Conservation (phyloP, 2,329 filamentous ascomycete genomes). For the Pseudocercospora fijiensis region DNA sequence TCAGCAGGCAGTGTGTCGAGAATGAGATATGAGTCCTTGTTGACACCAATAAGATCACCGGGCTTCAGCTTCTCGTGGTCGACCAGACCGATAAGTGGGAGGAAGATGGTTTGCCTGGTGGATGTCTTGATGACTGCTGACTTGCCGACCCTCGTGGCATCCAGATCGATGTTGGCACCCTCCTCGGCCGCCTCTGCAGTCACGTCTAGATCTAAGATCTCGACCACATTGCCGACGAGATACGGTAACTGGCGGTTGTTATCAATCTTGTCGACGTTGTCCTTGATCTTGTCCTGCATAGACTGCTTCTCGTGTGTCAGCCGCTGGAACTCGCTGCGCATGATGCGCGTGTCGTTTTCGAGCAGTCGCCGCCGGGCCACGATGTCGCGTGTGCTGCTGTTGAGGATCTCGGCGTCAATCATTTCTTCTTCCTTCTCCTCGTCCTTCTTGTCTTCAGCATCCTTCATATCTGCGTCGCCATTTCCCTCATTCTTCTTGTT, state of each 20-base stretch:
- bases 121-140: conserved; percentile 99
- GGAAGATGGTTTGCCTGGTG: conserved; percentile 96
- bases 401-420: conserved; percentile 89
- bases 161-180: conserved; percentile 96
- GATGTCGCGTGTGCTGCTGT: conserved; percentile 91
- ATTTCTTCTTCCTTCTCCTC: conserved; percentile 72
- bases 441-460: conserved; percentile 61
- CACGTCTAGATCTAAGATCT: conserved; percentile 93
- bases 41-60: conserved; percentile 93
- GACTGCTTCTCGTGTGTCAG: conserved; percentile 91
- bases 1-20: conserved; percentile 95
- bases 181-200: conserved; percentile 95
- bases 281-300: conserved; percentile 99
- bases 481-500: conserved; percentile 58
- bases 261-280: conserved; percentile 97
- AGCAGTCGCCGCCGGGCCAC: conserved; percentile 84
- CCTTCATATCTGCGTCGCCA: conserved; percentile 84
- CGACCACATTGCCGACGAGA: conserved; percentile 96
- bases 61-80: conserved; percentile 94
- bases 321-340: conserved; percentile 95
- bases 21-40: conserved; percentile 98
- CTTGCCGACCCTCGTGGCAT: conserved; percentile 94
- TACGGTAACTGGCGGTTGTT: conserved; percentile 94
- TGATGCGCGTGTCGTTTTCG: conserved; percentile 97
- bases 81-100: conserved; percentile 93